These are phyloP conservation scores for Kwoniella shivajii DNA, from an alignment of 1,284 basidiomycete genomes.

Conservation along the genomic window DNA sequence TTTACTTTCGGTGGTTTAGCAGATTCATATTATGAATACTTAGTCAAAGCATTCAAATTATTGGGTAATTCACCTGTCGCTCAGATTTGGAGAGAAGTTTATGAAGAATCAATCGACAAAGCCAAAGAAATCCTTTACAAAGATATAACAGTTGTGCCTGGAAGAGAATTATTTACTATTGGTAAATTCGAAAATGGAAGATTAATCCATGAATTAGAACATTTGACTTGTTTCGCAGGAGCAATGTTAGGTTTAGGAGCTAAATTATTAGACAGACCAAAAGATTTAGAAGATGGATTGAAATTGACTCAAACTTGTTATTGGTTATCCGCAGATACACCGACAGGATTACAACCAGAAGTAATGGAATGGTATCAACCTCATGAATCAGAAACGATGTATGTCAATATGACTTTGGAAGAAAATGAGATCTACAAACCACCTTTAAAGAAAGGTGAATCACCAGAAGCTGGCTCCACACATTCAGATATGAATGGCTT, in stretches of 20 bases:
- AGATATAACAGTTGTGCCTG: constrained; percentile 54
- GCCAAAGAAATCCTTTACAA: constrained; percentile 54
- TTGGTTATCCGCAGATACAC: constrained; percentile 55
- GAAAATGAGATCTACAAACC: constrained; percentile 26
- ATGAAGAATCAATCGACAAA: constrained; percentile 55
- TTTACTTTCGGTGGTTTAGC: constrained; percentile 57
- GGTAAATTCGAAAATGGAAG: constrained; percentile 40
- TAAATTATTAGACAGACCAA: constrained; percentile 53
- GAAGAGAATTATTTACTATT: constrained; percentile 50
- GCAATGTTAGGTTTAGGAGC: constrained; percentile 61
- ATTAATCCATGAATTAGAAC: constrained; percentile 41
- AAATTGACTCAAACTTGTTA: constrained; percentile 59
- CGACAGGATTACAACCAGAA: constrained; percentile 56
- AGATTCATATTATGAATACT: constrained; percentile 61
- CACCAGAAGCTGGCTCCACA: constrained; percentile 4
- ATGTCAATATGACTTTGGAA: constrained; percentile 34
- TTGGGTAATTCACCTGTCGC: constrained; percentile 50
- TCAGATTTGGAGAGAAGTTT: constrained; percentile 57
- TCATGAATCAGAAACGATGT: constrained; percentile 30
- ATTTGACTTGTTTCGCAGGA: constrained; percentile 59
- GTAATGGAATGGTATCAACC: constrained; percentile 45
- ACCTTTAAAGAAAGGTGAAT: not conserved
- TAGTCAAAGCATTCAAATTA: constrained; percentile 60
- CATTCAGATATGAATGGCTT: constrained; percentile 29
- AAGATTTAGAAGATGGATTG: constrained; percentile 55